Evolutionary conservation across 345 rosid genomes (phyloP), one percentile per base, ranked within the genome.

Genomic region (Turnera subulata): DNA sequence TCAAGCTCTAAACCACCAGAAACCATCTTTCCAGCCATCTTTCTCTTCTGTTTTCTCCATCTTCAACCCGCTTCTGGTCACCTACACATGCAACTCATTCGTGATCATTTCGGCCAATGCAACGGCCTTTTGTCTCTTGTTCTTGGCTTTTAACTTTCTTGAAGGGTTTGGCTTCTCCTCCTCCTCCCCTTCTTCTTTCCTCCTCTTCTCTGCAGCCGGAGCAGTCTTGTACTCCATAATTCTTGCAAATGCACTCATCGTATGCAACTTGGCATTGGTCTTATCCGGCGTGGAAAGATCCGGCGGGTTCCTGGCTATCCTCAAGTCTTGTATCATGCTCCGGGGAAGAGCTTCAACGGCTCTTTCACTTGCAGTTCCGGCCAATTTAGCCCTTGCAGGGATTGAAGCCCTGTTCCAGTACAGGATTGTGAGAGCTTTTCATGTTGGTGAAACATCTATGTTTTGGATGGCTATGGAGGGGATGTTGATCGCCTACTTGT

Each of bases 321-420:
- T 87, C 18, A 87, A 85, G 43, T 82, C 94, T 0, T 83, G 82
- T 66, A 62, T 84, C 45, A 50, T 89, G 12, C 71, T 87, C 6
- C 70, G 66, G 0, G 88, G 88, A 73, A 87, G 76, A 61, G 76
- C 71, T 52, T 80, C 89, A 7, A 78, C 80, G n/a, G 96, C 94
- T 15, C 58, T 93, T 18, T 77, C 82, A 13, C 69, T 93, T 52
- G 89, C 97, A 26, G 25, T 89, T 5, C 86, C 94, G 6, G 65
- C 70, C 0, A 83, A 78, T 45, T 50, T 89, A 11, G 69, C 65
- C 25, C 44, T 89, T 74, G 91, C 91, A 0, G 94, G 76, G 1
- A 62, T 78, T 2, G 99, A 93, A 73, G 97, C 89, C 2, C 22
- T 87, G 83, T 93, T 89, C 61, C 91, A 73, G 7, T 74, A 75